Conservation (phyloP, 352 stramenopile genomes). For the Pythium biforme region DNA sequence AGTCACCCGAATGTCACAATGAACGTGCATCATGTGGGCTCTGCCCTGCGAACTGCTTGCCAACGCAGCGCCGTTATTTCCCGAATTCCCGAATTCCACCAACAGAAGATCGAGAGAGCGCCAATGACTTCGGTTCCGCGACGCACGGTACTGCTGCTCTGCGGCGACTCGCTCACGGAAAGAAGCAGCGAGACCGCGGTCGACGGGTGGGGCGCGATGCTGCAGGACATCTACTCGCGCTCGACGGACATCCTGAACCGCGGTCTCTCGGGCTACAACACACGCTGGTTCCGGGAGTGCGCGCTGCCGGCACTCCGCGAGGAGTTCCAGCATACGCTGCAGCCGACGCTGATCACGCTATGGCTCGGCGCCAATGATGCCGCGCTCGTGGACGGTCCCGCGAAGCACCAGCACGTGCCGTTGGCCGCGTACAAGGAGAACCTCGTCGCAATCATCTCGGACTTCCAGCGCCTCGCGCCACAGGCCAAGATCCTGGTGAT, state of each 20-base stretch:
- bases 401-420: constrained; percentile 45
- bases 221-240: constrained; percentile 53
- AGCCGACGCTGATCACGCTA: constrained; percentile 39
- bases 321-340: constrained; percentile 30
- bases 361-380: constrained; percentile 63
- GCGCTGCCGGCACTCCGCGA: constrained; percentile 30
- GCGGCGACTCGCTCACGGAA: constrained; percentile 71
- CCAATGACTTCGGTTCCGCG: not conserved
- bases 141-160: constrained; percentile 44
- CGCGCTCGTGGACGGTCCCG: constrained; percentile 33
- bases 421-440: constrained; percentile 47
- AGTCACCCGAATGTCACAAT: too few species aligned
- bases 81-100: too few species aligned
- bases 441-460: constrained; percentile 34
- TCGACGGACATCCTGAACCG: constrained; percentile 58
- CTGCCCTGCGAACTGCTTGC: too few species aligned
- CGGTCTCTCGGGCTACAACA: constrained; percentile 57
- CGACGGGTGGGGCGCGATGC: constrained; percentile 41
- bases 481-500: constrained; percentile 50
- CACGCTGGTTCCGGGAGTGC: constrained; percentile 33
- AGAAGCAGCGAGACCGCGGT: constrained; percentile 24
- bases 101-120: too few species aligned
- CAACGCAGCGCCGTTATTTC: too few species aligned
- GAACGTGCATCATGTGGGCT: too few species aligned
- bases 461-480: constrained; percentile 25